Percentiles rank a stretch among this genome's conserved stretches.
These are phyloP conservation scores for Candida ortonii DNA, from an alignment of 805 yeast genomes.

Conservation along the genomic window DNA sequence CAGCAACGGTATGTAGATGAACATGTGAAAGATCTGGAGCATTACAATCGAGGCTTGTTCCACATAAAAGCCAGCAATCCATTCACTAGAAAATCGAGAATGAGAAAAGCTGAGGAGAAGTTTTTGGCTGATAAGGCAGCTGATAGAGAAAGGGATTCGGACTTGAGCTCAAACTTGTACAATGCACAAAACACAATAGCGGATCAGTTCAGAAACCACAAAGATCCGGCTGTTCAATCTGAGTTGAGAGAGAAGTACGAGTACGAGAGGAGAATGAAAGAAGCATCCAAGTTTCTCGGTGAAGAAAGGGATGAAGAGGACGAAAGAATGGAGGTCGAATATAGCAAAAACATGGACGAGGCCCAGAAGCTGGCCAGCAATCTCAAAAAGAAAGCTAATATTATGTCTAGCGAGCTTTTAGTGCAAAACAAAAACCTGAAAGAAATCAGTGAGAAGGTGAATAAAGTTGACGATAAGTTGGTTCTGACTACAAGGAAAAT, in stretches of 20 bases:
- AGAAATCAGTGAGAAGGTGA: slow-evolving; percentile 80
- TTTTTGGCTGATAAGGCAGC: slow-evolving; percentile 48
- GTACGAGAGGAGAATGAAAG: slow-evolving; percentile 50
- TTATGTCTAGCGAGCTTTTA: slow-evolving; percentile 74
- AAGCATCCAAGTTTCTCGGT: slow-evolving; percentile 70
- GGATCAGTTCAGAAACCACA: slow-evolving; percentile 47
- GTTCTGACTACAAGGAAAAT: slow-evolving; percentile 31
- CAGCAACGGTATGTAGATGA: slow-evolving; percentile 82
- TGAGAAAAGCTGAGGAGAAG: slow-evolving; percentile 68
- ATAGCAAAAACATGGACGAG: slow-evolving; percentile 78
- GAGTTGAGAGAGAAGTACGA: slow-evolving; percentile 43
- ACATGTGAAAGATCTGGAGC: slow-evolving; percentile 73
- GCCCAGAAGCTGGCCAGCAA: slow-evolving; percentile 66
- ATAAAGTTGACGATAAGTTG: slow-evolving; percentile 77
- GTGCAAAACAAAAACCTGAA: slow-evolving; percentile 73
- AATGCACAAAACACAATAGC: slow-evolving; percentile 27
- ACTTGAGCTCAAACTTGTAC: slow-evolving; percentile 26
- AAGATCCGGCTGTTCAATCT: slow-evolving; percentile 19
- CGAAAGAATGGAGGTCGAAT: slow-evolving; percentile 86
- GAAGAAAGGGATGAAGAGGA: slow-evolving; percentile 86
- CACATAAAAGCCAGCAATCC: slow-evolving; percentile 83
- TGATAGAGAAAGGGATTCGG: slow-evolving; percentile 30
- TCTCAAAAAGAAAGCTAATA: slow-evolving; percentile 66
- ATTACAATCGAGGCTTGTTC: slow-evolving; percentile 76
- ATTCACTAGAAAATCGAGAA: slow-evolving; percentile 75